Conservation (phyloP, 208 protist species). For the Leishmania martiniquensis region DNA sequence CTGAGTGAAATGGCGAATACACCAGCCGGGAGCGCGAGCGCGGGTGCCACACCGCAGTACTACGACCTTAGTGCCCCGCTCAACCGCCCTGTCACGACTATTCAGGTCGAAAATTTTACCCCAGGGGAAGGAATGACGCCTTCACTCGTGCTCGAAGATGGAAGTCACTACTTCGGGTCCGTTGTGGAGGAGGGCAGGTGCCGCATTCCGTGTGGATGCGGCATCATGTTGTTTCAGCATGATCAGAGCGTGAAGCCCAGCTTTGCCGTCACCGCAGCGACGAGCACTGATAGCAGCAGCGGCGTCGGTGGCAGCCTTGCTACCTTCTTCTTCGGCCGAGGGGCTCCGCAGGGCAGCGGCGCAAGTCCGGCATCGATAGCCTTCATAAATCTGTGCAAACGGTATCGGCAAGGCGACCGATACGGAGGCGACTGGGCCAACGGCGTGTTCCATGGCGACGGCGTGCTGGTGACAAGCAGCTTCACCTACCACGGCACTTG, state of each 20-base stretch:
- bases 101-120: constrained; percentile 66
- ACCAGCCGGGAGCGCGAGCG: background rate
- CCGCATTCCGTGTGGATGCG: constrained; percentile 59
- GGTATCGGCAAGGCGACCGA: constrained; percentile 66
- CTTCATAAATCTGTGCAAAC: constrained; percentile 23
- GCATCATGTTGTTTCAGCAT: constrained; percentile 76
- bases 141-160: constrained; percentile 49
- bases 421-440: constrained; percentile 77
- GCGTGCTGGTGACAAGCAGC: constrained; percentile 60
- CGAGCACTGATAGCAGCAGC: background rate
- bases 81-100: constrained; percentile 53
- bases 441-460: constrained; percentile 75
- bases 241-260: constrained; percentile 15
- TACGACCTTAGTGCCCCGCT: constrained; percentile 41
- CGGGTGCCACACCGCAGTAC: constrained; percentile 16
- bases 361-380: constrained; percentile 6
- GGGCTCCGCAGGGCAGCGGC: constrained; percentile 4
- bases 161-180: constrained; percentile 82
- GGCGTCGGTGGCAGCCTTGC: background rate
- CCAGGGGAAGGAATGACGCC: constrained; percentile 36
- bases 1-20: background rate
- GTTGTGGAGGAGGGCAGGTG: constrained; percentile 45
- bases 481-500: constrained; percentile 85
- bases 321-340: constrained; percentile 27
- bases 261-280: background rate